Percentiles rank a stretch among this genome's conserved stretches.
Evolutionary conservation across 805 yeast genomes (phyloP).

Genomic region (Isabelozyma rhagii): DNA sequence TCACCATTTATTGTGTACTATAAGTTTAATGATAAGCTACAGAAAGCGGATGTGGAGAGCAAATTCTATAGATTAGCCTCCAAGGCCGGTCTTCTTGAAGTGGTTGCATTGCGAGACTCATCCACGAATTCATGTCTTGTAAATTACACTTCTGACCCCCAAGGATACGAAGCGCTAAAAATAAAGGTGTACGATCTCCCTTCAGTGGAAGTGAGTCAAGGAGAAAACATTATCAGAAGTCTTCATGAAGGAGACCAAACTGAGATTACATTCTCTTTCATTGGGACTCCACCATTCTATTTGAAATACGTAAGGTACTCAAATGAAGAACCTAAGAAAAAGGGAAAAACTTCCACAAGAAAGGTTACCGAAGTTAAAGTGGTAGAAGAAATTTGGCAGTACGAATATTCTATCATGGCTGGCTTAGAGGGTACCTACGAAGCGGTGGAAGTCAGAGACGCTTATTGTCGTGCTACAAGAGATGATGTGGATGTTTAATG

Average conservation of each 20-base stretch:
- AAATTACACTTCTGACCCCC: conserved; percentile 43
- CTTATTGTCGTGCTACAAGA: conserved; percentile 52
- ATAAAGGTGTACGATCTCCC: conserved; percentile 47
- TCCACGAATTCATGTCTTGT: conserved; percentile 69
- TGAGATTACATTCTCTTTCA: conserved; percentile 75
- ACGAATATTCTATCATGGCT: conserved; percentile 69
- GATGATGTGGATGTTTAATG: conserved; percentile 1
- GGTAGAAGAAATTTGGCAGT: conserved; percentile 66
- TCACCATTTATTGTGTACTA: conserved; percentile 80
- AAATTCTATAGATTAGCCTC: conserved; percentile 69
- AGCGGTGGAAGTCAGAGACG: conserved; percentile 86
- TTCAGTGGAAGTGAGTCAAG: conserved; percentile 80
- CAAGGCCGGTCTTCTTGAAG: conserved; percentile 70
- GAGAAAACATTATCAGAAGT: conserved; percentile 71
- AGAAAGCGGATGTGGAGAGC: conserved; percentile 51
- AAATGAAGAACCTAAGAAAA: conserved; percentile 26
- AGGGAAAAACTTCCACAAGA: conserved; percentile 15
- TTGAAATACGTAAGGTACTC: conserved; percentile 79
- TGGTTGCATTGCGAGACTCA: conserved; percentile 70
- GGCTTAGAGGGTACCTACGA: conserved; percentile 92
- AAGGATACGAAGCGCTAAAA: conserved; percentile 26
- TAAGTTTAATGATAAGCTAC: conserved; percentile 60
- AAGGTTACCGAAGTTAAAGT: conserved; percentile 49
- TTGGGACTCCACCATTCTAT: conserved; percentile 88
- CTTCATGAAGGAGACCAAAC: conserved; percentile 95